Conservation (phyloP, 139 green algal species). For the Zygnema circumcarinatum region DNA sequence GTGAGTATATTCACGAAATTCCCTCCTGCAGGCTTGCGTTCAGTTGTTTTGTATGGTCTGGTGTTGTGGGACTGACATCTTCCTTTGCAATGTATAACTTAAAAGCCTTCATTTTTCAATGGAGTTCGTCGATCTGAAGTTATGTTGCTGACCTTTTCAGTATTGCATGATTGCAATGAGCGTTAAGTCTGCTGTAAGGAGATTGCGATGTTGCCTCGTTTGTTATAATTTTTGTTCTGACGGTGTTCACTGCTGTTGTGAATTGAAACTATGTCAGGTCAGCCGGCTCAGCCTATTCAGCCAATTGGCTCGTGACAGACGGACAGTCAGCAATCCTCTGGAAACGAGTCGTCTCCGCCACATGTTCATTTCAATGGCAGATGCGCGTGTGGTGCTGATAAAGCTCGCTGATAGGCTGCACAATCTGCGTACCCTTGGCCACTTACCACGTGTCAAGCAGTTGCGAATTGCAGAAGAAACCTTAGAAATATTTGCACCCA, state of each 20-base stretch:
- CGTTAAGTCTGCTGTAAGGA: no score
- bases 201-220: no score
- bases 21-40: neutral
- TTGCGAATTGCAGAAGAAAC: slow-evolving; percentile 80
- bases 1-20: slow-evolving; percentile 30
- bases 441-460: slow-evolving; percentile 74
- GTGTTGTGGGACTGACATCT: neutral
- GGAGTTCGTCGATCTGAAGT: no score
- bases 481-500: slow-evolving; percentile 80
- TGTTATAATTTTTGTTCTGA: no score
- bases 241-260: no score
- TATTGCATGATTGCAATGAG: no score
- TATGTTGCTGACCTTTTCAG: no score
- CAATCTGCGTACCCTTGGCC: slow-evolving; percentile 78
- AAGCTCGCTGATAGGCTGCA: slow-evolving; percentile 84
- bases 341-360: slow-evolving; percentile 62
- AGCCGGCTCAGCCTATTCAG: slow-evolving; percentile 53
- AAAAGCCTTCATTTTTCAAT: no score
- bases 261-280: no score
- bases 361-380: slow-evolving; percentile 78
- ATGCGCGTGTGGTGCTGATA: slow-evolving; percentile 86
- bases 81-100: neutral
- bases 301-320: slow-evolving; percentile 43
- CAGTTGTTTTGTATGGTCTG: neutral
- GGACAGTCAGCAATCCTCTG: neutral